These are phyloP conservation scores for Maudiozyma serrabonitensis DNA, from an alignment of 805 yeast species.

Conservation along the genomic window DNA sequence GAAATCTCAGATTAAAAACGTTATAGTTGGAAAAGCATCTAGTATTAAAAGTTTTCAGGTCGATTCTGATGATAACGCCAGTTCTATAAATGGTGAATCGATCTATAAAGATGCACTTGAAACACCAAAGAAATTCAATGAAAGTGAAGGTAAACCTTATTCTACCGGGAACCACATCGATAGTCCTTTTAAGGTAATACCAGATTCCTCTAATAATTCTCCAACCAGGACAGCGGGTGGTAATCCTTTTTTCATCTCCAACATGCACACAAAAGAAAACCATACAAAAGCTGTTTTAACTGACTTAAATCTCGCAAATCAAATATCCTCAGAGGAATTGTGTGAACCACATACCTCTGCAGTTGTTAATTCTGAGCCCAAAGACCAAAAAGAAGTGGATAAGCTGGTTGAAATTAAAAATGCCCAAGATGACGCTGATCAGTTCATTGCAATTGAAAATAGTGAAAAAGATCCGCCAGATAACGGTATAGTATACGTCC, in stretches of 20 bases:
- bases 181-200: constrained; percentile 24
- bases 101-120: too few species aligned
- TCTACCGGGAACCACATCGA: constrained; percentile 9
- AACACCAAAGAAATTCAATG: constrained; percentile 1
- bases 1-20: constrained; percentile 17
- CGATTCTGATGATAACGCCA: constrained; percentile 4
- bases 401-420: not conserved
- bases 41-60: constrained; percentile 17
- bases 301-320: too few species aligned
- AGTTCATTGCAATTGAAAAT: not conserved
- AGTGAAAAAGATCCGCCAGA: constrained; percentile 6
- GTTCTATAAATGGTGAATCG: too few species aligned
- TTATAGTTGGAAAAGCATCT: constrained; percentile 14
- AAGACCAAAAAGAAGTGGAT: not conserved
- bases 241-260: not conserved
- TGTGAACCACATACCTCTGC: not conserved
- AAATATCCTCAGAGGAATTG: not conserved
- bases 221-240: not conserved
- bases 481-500: constrained; percentile 44
- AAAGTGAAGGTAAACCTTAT: not conserved
- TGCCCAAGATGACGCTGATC: not conserved
- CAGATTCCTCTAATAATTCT: not conserved
- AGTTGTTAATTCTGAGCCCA: not conserved
- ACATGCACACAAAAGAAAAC: not conserved
- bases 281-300: not conserved